phyloP scores from a whole-genome alignment of 1,284 basidiomycete genomes.

The Pholiota adiposa region DNA sequence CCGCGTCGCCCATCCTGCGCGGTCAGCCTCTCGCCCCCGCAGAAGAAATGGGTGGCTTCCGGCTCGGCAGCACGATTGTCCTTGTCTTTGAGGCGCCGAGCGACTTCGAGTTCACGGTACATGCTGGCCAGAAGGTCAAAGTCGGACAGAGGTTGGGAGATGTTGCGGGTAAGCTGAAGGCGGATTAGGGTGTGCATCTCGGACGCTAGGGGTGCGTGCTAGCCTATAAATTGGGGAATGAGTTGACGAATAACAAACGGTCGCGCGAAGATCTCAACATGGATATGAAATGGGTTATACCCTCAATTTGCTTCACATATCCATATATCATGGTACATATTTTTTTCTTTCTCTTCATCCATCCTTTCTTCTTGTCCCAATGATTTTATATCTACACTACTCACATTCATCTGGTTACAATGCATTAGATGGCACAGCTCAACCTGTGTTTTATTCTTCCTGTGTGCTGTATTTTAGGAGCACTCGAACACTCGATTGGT shows the following conservation, averaged over 20 bases:
- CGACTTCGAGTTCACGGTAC: slow-evolving; percentile 82
- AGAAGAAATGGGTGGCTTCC: slow-evolving; percentile 98
- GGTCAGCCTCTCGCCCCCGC: slow-evolving; percentile 89
- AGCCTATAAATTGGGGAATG: background rate
- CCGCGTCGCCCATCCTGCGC: slow-evolving; percentile 79
- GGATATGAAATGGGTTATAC: background rate
- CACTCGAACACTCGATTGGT: too few relatives aligned
- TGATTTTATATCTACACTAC: background rate
- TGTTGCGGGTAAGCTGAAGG: slow-evolving; percentile 26
- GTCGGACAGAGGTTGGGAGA: slow-evolving; percentile 84
- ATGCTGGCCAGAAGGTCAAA: slow-evolving; percentile 85
- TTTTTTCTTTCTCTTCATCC: background rate
- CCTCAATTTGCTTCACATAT: background rate
- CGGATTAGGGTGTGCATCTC: background rate
- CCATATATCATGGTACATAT: background rate
- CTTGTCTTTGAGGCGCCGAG: slow-evolving; percentile 95
- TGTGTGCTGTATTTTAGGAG: background rate
- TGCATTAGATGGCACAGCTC: background rate
- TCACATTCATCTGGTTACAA: background rate
- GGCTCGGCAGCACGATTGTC: slow-evolving; percentile 94
- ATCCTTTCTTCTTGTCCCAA: background rate
- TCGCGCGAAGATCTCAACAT: background rate
- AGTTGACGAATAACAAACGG: background rate
- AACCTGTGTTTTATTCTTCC: background rate
- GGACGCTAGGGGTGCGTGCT: background rate